These are phyloP conservation scores for Cryphonectria carpinicola DNA, from an alignment of 2,329 filamentous ascomycete species.

Conservation along the genomic window DNA sequence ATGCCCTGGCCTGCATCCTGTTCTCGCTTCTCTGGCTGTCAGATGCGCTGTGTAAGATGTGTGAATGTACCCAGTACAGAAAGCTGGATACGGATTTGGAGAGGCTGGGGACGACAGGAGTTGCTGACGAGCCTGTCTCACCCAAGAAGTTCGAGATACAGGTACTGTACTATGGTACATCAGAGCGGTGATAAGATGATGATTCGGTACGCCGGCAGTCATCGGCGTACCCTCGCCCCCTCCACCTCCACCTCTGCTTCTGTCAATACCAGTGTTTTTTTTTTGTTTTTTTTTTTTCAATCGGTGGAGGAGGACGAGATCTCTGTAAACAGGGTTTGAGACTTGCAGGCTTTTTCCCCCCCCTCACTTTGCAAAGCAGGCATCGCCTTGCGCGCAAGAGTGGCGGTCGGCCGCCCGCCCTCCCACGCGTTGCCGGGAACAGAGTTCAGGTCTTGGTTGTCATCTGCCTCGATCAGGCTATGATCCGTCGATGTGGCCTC, in stretches of 20 bases:
- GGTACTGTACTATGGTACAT: neutral
- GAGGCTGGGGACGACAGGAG: neutral
- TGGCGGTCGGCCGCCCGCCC: slow-evolving; percentile 23
- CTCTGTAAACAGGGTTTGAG: neutral
- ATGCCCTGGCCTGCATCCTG: neutral
- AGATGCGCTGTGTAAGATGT: neutral
- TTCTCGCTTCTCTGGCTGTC: neutral
- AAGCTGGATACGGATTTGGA: neutral
- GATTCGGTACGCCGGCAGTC: neutral
- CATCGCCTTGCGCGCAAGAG: slow-evolving; percentile 18
- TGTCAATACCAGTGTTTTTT: neutral
- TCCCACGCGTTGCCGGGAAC: neutral
- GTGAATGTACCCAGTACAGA: neutral
- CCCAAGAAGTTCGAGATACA: neutral
- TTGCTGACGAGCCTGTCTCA: neutral
- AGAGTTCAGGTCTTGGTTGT: slow-evolving; percentile 13
- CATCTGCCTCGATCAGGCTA: slow-evolving; percentile 20
- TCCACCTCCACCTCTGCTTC: neutral
- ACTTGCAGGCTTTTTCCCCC: neutral
- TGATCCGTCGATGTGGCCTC: slow-evolving; percentile 17
- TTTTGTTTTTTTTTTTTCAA: neutral
- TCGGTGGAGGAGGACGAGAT: neutral
- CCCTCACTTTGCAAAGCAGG: neutral
- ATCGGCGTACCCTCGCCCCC: neutral
- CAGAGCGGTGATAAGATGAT: slow-evolving; percentile 1